Evolutionary conservation across 768 basidiomycete genomes (phyloP), one percentile per base, ranked within the genome.

Genomic region (Nidularia pulvinata): DNA sequence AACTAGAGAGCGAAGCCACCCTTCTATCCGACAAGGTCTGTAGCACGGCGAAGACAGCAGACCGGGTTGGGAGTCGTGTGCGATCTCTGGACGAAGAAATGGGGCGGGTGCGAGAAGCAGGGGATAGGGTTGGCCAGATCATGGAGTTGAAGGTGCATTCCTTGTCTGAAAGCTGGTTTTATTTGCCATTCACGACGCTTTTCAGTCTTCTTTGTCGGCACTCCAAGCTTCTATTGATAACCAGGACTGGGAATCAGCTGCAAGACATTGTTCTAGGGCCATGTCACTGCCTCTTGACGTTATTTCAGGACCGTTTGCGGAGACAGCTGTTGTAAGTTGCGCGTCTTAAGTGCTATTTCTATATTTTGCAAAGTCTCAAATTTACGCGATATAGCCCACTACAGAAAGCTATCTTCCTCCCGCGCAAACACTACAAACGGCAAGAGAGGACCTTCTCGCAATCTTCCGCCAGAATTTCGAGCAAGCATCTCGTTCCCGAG

Each of bases 211-310:
- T 11, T 61, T 79, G 25, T 55, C 68, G 54, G 71, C 67, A 35
- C 69, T 76, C 7, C 73, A 93, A 81, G 82, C 82, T 0, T 88
- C 96, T 1, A 95, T 98, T 33, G 86, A 89, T 33, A 76, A 74
- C 45, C 83, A 91, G 59, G 97, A 98, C 63, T 99, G 97, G 97
- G 97, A 99, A 67, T 83, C 91, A 2, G 97, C 97, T 3, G 86
- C 95, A 0, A 81, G 93, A 54, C 89, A 93, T 63, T 96, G 95
- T 69, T 86, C 91, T 33, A 78, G 93, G 19, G 96, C 95, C 2
- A 95, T 96, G 90, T 76, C 88, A 0, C 75, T 97, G 11, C 89
- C 95, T 1, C 63, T 72, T 6, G 84, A 88, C 43, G 86, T 99
- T 36, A 83, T 91, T 32, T 82, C 85, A 30, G 93, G 93, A 3